Base-by-base conservation (phyloP, 2,329 filamentous ascomycete genomes). In the Fusarium sp. region DNA sequence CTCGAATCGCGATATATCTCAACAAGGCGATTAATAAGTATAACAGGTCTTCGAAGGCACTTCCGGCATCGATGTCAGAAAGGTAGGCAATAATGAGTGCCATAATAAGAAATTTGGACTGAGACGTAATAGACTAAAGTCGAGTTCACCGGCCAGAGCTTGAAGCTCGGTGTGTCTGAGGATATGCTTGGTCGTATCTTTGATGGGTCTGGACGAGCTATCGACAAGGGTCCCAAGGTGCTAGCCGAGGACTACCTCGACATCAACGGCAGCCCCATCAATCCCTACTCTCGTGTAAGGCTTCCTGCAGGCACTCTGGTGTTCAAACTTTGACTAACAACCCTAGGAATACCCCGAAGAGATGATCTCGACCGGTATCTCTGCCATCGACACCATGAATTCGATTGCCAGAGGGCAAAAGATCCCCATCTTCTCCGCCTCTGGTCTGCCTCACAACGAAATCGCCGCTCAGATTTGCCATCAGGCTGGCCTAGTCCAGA, bases 301-400 rank as follows among this genome's bases (percentile, higher is more conserved):
- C 61, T 54, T 23, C 38, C 16, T n/a, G 16, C 19, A 33, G 18
- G 32, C 32, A 54, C 16, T 10, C 21, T 18, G 25, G n/a, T 30
- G 37, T 25, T 30, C 28, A 30, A 16, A 5, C 16, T 18, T 35
- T 54, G 35, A 57, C 76, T 80, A 62, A 71, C 21, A 38, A 60
- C 38, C 44, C 32, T 74, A 97, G 94, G 94, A 97, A 77, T 99
- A 99, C 82, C 96, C 96, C 80, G 96, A 99, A 87, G 96, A 99
- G 86, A 99, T 99, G 96, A 98, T 99, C 80, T 96, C 96, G 40
- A 99, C 96, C 53, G 96, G 96, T 91, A 99, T 99, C 84, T 98
- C 96, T 72, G 95, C 96, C 81, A 98, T 98, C 81, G 96, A 98
- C 82, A 97, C 95, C 71, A 98, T 98, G 96, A 95, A 95, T 88